Conservation (phyloP, 768 basidiomycete species). For the Trametes elegans region DNA sequence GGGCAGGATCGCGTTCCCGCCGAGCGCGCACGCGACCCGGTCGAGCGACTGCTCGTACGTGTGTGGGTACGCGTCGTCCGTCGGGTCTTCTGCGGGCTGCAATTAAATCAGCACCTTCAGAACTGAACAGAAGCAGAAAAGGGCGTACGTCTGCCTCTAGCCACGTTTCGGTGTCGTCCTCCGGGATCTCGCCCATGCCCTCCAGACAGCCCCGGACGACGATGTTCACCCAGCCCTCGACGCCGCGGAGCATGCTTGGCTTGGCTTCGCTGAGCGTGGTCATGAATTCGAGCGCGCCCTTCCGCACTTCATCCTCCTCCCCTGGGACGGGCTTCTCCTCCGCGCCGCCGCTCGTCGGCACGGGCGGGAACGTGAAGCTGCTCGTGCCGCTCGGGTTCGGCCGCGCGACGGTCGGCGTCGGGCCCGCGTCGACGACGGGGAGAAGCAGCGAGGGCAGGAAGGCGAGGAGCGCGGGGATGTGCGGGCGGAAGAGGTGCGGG, state of each 20-base stretch:
- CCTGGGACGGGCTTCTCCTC: constrained; percentile 52
- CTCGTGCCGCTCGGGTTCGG: constrained; percentile 38
- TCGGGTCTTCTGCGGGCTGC: constrained; percentile 63
- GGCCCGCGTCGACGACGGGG: constrained; percentile 53
- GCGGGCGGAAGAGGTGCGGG: constrained; percentile 71
- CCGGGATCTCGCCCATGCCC: constrained; percentile 77
- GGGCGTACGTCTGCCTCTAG: constrained; percentile 67
- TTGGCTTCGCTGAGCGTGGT: constrained; percentile 74
- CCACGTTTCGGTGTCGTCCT: constrained; percentile 61
- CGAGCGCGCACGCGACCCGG: constrained; percentile 75
- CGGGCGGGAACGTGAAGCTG: constrained; percentile 41
- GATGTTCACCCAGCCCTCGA: constrained; percentile 67
- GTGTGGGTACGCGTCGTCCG: constrained; percentile 65
- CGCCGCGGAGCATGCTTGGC: constrained; percentile 64
- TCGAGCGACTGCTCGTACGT: constrained; percentile 85
- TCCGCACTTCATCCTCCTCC: constrained; percentile 65
- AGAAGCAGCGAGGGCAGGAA: constrained; percentile 75
- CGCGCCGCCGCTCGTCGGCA: constrained; percentile 26
- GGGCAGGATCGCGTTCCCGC: constrained; percentile 75
- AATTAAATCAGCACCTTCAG: neutral
- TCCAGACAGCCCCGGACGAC: constrained; percentile 77
- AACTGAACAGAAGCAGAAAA: neutral
- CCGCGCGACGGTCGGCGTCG: constrained; percentile 51
- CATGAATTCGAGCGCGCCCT: constrained; percentile 81
- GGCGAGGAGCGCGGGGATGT: constrained; percentile 61